Evolutionary conservation across 371 early-diverging fungal genomes (phyloP).

Genomic region (Rhizopus sp.): DNA sequence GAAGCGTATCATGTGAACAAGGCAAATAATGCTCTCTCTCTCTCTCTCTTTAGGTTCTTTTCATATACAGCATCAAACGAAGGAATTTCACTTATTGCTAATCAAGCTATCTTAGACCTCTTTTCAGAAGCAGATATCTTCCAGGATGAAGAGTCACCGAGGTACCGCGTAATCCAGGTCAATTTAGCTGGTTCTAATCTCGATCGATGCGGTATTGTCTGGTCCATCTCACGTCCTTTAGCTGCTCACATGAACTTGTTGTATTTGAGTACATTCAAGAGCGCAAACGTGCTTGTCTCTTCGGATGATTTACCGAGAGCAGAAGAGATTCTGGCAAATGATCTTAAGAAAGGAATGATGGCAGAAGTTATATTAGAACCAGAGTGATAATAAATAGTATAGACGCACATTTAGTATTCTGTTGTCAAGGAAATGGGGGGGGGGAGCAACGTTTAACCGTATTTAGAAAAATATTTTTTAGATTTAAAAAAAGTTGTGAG

Average conservation of each 20-base stretch:
- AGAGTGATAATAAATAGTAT: too few species aligned
- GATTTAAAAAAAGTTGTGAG: too few species aligned
- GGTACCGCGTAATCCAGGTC: constrained; percentile 71
- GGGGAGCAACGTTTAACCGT: too few species aligned
- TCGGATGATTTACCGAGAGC: constrained; percentile 43
- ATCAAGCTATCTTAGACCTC: constrained; percentile 56
- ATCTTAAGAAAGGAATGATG: constrained; percentile 37
- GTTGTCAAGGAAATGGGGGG: too few species aligned
- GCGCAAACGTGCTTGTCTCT: constrained; percentile 73
- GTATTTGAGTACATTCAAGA: constrained; percentile 71
- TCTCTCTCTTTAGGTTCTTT: constrained; percentile 50
- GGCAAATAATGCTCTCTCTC: background rate
- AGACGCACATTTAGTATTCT: too few species aligned
- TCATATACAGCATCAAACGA: constrained; percentile 75
- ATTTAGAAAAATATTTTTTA: too few species aligned
- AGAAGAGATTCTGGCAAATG: constrained; percentile 32
- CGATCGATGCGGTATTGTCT: constrained; percentile 75
- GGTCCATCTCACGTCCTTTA: constrained; percentile 74
- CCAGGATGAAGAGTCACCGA: constrained; percentile 55
- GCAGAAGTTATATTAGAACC: constrained; percentile 39
- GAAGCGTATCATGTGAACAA: background rate
- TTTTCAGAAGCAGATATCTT: constrained; percentile 66
- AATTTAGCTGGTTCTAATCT: constrained; percentile 64
- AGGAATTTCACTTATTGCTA: constrained; percentile 73
- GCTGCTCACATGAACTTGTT: constrained; percentile 65